Percentiles rank a stretch among this genome's conserved stretches.
Evolutionary conservation across 257 asterid genomes (phyloP).

Genomic region (Oldenlandia corymbosa): DNA sequence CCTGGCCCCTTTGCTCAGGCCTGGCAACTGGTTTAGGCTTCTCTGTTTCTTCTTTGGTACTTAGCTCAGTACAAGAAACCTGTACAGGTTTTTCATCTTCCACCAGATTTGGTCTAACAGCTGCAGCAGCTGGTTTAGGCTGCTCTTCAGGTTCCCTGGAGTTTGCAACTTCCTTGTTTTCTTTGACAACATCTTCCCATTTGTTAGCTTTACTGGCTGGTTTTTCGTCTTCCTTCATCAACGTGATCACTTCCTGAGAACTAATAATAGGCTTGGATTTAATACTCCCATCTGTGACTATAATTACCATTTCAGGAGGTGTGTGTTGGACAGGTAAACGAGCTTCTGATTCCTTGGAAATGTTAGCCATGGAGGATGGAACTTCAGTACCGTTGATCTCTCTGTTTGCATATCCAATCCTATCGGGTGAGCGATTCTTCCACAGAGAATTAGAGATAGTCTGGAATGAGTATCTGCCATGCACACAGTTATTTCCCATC

Average conservation of each 20-base stretch:
- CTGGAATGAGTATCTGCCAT: conserved; percentile 17
- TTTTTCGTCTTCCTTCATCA: conserved; percentile 23
- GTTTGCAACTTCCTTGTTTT: background rate
- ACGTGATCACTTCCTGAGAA: conserved; percentile 18
- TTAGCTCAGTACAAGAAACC: background rate
- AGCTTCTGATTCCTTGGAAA: conserved; percentile 19
- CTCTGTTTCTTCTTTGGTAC: background rate
- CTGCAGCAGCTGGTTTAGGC: background rate
- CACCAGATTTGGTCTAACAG: background rate
- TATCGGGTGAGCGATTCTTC: conserved; percentile 13
- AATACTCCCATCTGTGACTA: conserved; percentile 21
- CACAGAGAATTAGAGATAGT: conserved; percentile 18
- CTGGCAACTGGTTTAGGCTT: background rate
- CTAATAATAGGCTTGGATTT: conserved; percentile 4
- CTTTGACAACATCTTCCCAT: conserved; percentile 27
- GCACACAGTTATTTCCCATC: conserved; percentile 36
- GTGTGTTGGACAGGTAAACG: conserved; percentile 18
- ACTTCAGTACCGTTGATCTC: conserved; percentile 1
- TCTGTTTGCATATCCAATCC: conserved; percentile 10
- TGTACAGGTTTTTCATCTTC: conserved; percentile 2
- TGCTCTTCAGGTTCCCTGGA: background rate
- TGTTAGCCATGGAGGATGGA: background rate
- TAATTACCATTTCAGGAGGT: conserved; percentile 34
- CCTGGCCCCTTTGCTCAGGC: background rate
- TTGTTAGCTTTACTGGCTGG: conserved; percentile 10